Percentiles rank a stretch among this genome's conserved stretches.
Evolutionary conservation across 352 stramenopile genomes (phyloP).

Genomic region (Phytophthora citricola): DNA sequence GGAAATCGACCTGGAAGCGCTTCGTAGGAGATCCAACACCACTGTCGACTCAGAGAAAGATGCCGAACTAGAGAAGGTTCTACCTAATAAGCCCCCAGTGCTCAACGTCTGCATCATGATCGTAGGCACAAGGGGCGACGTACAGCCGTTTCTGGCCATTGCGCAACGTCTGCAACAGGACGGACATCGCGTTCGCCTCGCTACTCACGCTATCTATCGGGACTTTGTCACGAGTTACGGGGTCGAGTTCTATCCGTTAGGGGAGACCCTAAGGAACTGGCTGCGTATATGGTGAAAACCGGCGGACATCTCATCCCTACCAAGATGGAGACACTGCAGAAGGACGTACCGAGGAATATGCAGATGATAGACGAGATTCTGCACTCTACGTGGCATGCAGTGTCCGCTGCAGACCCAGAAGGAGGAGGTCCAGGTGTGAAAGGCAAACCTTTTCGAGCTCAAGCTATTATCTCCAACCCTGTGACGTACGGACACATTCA

Average conservation of each 20-base stretch:
- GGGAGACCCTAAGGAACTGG: conserved; percentile 72
- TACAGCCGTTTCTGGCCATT: conserved; percentile 75
- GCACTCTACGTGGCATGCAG: conserved; percentile 85
- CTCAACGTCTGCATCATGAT: conserved; percentile 82
- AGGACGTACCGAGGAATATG: conserved; percentile 81
- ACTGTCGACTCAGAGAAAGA: conserved; percentile 23
- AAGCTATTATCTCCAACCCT: conserved; percentile 95
- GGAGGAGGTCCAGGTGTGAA: conserved; percentile 42
- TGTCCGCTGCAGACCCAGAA: conserved; percentile 74
- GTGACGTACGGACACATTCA: conserved; percentile 92
- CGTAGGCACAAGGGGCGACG: conserved; percentile 78
- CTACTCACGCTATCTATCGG: conserved; percentile 90
- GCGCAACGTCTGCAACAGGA: conserved; percentile 71
- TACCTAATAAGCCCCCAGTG: conserved; percentile 17
- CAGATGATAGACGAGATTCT: conserved; percentile 91
- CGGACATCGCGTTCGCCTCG: conserved; percentile 91
- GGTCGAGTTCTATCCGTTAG: conserved; percentile 81
- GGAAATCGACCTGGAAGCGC: conserved; percentile 35
- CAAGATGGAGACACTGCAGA: conserved; percentile 59
- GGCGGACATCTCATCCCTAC: conserved; percentile 69
- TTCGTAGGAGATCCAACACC: conserved; percentile 16
- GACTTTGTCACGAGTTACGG: conserved; percentile 71
- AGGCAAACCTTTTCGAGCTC: conserved; percentile 70
- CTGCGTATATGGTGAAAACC: conserved; percentile 92
- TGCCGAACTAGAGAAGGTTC: neutral